A percentile compares a stretch with the other conserved stretches of the same genome.
Evolutionary conservation across 1,284 basidiomycete species (phyloP).

Genomic region (Moniliella sp.): DNA sequence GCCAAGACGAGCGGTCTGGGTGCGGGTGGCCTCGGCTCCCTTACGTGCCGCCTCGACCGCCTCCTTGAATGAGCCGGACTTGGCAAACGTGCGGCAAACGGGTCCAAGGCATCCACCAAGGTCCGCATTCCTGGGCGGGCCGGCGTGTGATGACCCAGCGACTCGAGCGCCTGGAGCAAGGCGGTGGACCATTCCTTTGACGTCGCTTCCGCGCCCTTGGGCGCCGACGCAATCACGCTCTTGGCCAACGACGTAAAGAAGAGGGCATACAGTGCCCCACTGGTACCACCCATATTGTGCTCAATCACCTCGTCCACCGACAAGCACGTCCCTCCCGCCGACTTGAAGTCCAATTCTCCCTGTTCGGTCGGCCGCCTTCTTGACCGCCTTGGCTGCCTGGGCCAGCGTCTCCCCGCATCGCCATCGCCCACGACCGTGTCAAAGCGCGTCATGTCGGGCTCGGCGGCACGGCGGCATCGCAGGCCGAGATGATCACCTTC

Average conservation of each 20-base stretch:
- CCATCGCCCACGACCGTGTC: conserved; percentile 36
- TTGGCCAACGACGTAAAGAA: conserved; percentile 38
- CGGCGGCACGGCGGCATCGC: conserved; percentile 33
- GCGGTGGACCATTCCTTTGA: conserved; percentile 23
- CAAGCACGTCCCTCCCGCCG: conserved; percentile 20
- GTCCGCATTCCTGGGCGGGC: conserved; percentile 43
- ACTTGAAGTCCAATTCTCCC: conserved; percentile 22
- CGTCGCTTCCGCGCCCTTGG: too few relatives aligned
- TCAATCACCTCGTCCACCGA: conserved; percentile 10
- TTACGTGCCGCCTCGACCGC: conserved; percentile 35
- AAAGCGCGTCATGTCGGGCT: conserved; percentile 37
- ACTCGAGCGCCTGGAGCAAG: conserved; percentile 17
- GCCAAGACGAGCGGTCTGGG: conserved; percentile 40
- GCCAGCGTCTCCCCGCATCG: conserved; percentile 31
- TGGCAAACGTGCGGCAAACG: conserved; percentile 37
- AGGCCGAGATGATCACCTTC: conserved; percentile 29
- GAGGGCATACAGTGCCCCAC: conserved; percentile 40
- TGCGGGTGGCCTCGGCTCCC: conserved; percentile 40
- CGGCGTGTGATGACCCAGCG: conserved; percentile 38
- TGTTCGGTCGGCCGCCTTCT: conserved; percentile 5
- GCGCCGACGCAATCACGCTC: conserved; percentile 1
- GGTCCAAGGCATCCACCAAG: conserved; percentile 40
- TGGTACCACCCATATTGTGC: conserved; percentile 35
- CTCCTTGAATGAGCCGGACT: conserved; percentile 22
- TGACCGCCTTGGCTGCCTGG: conserved; percentile 11